Evolutionary conservation across 1,284 basidiomycete genomes (phyloP).

Genomic region (Waitea zeae): DNA sequence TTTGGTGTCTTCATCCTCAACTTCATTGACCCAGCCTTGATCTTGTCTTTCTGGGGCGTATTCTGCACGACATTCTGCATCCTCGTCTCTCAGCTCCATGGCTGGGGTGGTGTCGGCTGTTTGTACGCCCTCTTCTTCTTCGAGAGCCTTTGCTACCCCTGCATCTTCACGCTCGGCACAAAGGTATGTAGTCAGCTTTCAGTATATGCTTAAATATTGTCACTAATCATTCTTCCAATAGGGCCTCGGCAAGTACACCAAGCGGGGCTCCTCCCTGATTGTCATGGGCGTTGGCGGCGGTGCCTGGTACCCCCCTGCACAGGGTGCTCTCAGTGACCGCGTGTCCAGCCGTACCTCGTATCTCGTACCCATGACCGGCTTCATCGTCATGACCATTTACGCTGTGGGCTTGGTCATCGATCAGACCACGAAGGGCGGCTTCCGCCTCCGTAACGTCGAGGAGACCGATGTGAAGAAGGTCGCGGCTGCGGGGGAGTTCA

Average conservation of each 20-base stretch:
- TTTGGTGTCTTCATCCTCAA: slow-evolving; percentile 45
- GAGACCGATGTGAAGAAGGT: slow-evolving; percentile 14
- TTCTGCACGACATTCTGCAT: slow-evolving; percentile 36
- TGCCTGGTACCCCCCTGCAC: slow-evolving; percentile 59
- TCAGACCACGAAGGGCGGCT: slow-evolving; percentile 28
- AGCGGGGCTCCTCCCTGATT: slow-evolving; percentile 51
- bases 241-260: slow-evolving; percentile 54
- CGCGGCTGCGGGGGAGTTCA: slow-evolving; percentile 5
- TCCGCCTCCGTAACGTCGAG: slow-evolving; percentile 30
- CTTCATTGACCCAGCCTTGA: slow-evolving; percentile 44
- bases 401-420: slow-evolving; percentile 36
- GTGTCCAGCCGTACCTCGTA: slow-evolving; percentile 35
- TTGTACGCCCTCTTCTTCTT: slow-evolving; percentile 64
- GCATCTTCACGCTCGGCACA: slow-evolving; percentile 59
- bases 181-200: no score
- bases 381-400: slow-evolving; percentile 37
- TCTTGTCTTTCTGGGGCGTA: slow-evolving; percentile 38
- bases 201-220: no score
- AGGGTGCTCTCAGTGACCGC: slow-evolving; percentile 47
- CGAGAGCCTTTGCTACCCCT: slow-evolving; percentile 59
- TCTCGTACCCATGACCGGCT: slow-evolving; percentile 40
- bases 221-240: no score
- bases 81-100: slow-evolving; percentile 31
- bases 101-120: slow-evolving; percentile 39
- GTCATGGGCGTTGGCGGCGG: slow-evolving; percentile 59